These are phyloP conservation scores for Mitosporidium daphniae DNA, from an alignment of 371 early-diverging fungal species.

Conservation along the genomic window DNA sequence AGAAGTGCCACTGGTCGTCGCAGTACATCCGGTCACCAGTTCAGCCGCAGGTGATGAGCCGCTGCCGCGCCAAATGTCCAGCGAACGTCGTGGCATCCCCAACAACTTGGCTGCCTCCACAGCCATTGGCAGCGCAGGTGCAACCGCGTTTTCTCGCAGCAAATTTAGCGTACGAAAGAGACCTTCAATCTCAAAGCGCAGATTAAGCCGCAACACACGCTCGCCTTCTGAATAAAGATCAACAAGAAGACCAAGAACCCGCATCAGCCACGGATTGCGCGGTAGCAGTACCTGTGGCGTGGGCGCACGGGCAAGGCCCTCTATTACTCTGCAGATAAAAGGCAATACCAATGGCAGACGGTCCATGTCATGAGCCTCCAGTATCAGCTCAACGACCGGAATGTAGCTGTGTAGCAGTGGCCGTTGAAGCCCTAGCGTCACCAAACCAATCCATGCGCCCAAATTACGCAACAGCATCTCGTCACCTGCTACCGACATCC, in stretches of 20 bases:
- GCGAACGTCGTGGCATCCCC: too few species aligned
- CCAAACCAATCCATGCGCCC: conserved; percentile 76
- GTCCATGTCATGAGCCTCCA: conserved; percentile 48
- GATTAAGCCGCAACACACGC: conserved; percentile 48
- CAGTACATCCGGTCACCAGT: too few species aligned
- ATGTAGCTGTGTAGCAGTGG: conserved; percentile 68
- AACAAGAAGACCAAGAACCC: conserved; percentile 40
- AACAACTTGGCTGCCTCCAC: too few species aligned
- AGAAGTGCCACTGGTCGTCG: too few species aligned
- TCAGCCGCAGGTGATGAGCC: too few species aligned
- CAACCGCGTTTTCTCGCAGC: too few species aligned
- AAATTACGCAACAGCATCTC: conserved; percentile 53
- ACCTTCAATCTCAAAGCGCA: conserved; percentile 83
- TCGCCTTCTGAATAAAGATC: conserved; percentile 66
- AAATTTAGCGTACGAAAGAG: conserved; percentile 74
- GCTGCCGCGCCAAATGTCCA: too few species aligned
- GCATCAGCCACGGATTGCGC: conserved; percentile 88
- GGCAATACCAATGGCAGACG: conserved; percentile 72
- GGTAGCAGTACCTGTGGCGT: too few species aligned
- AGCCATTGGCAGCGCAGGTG: too few species aligned
- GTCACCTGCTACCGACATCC: too few species aligned
- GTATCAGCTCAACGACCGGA: conserved; percentile 22
- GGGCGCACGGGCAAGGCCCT: too few species aligned
- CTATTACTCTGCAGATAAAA: conserved; percentile 77
- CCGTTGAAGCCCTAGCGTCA: conserved; percentile 55